Base-by-base conservation (phyloP, 2,329 filamentous ascomycete genomes). In the Purpureocillium takamizusanense region DNA sequence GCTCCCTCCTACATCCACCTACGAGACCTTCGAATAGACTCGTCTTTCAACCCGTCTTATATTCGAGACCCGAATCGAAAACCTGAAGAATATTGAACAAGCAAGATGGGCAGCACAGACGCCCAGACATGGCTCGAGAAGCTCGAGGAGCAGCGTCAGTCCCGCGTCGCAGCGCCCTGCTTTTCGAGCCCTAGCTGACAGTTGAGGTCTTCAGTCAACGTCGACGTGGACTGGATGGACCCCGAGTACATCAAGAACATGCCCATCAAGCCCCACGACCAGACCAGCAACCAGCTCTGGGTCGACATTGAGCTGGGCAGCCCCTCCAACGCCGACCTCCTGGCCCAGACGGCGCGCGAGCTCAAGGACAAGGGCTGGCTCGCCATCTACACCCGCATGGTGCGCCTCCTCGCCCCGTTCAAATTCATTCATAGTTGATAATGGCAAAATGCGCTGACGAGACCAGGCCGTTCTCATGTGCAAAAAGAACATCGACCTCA, bases 191-290 rank as follows among this genome's bases (percentile, higher is more conserved):
- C 11, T 11, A 27, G 15, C 37, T 34, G 14, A 36, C 36, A 6
- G 21, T 10, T n/a, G n/a, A 18, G 14, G 28, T 25, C 16, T 29
- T 36, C 31, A 72, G 69, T 72, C 41, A 64, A 72, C 25, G 56
- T 72, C 38, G 69, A 72, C 42, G 65, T 72, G 17, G 69, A 72
- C 46, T 70, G 64, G 59, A 72, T 72, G 68, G 68, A 69, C 41
- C 62, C 66, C 1, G 62, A 66, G 12, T 69, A 64, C 47, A 63
- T 69, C 43, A 62, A 62, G 39, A 52, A 50, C n/a, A 63, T 69
- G 51, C 59, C 60, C 10, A 60, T 70, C 42, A 56, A 55, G 4
- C 63, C 64, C 18, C 62, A 70, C 41, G 67, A 72, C 44, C 65
- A 69, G 52, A 72, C 68, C 4, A 69, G 65, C 51, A 72, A 72